Evolutionary conservation across 139 green algal genomes (phyloP), one percentile per base, ranked within the genome.

Genomic region (Auxenochlorella protothecoides): DNA sequence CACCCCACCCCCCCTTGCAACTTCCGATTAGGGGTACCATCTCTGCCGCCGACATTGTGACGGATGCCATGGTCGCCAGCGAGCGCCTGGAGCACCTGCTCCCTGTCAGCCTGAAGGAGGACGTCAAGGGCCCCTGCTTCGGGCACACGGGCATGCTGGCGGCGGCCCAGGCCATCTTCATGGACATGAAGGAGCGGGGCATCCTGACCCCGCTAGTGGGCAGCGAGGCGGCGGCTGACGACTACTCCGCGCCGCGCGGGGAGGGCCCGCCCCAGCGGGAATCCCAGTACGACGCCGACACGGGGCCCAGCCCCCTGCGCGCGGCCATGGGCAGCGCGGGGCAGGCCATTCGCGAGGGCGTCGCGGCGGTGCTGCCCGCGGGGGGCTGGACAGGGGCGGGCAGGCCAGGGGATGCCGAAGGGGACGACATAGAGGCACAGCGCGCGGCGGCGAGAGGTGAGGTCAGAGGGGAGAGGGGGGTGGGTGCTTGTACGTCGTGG

Each of bases 111-210:
- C 62, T 79, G 59, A 66, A 73, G 44, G 53, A 59, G 68, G 71
- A 72, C 54, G 66, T 75, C 5, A 5, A 53, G 10, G 63, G 59
- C 11, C 68, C 67, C 7, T 63, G 55, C 3, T 77, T 67, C 59
- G 82, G 63, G 4, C 82, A 87, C 61, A 71, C 74, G 2, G 82
- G 82, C 63, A 86, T 86, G 62, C 55, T 84, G 63, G 61, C 71
- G 9, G 70, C 80, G n/a, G 77, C 82, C 5, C 63, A 67, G 10
- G 77, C 80, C 10, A 76, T 87, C 3, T 73, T 87, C 13, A n/a
- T 69, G 12, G 81, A 86, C 59, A 78, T 87, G 77, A 70, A 67
- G 44, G 74, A 78, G 53, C 66, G 74, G 4, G 80, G 73, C 6
- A 76, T 85, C 59, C 71, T 86, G 61, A 63, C 63, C 60, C 59